A percentile compares a stretch with the other conserved stretches of the same genome.
Evolutionary conservation across 257 asterid genomes (phyloP).

Genomic region (Solanum chiquidenum): DNA sequence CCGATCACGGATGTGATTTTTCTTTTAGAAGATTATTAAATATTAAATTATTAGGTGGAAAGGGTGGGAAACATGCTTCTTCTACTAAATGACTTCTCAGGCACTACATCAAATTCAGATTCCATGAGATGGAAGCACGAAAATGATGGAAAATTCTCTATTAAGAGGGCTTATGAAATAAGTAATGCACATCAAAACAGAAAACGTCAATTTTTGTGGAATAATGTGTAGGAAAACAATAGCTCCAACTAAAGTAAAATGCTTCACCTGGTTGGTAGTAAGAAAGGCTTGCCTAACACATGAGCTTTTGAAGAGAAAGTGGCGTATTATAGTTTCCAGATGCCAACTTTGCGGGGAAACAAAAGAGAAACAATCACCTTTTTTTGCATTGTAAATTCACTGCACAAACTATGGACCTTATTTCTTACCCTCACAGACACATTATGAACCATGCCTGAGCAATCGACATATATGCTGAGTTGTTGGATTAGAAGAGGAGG

Average conservation of each 20-base stretch:
- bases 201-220: neutral
- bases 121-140: neutral
- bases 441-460: neutral
- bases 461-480: neutral
- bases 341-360: neutral
- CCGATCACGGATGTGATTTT: neutral
- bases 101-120: neutral
- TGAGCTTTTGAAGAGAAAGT: neutral
- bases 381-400: neutral
- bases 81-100: neutral
- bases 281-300: neutral
- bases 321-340: neutral
- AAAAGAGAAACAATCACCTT: neutral
- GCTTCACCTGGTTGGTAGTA: neutral
- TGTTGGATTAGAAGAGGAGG: neutral
- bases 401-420: neutral
- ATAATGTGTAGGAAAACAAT: neutral
- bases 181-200: neutral
- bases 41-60: neutral
- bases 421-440: neutral
- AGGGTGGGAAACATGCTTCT: neutral
- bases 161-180: neutral
- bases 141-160: neutral
- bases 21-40: neutral
- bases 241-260: neutral